Evolutionary conservation across 768 basidiomycete species (phyloP), one percentile per base, ranked within the genome.

Genomic region (Lenzites betulinus): DNA sequence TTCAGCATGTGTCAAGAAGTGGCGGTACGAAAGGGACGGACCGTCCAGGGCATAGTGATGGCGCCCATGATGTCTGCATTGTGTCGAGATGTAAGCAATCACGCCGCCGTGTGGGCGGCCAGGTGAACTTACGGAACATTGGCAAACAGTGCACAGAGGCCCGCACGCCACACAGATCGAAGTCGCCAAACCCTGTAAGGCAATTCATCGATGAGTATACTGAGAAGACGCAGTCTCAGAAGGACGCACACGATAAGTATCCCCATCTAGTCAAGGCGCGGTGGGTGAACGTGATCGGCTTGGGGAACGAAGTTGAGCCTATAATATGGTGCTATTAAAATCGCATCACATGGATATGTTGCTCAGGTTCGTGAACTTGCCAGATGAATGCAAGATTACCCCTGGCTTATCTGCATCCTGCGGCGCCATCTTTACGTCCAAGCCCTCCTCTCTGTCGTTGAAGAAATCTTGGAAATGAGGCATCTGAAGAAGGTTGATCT

Each of bases 271-370:
- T 48, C 30, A 71, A 41, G 36, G 55, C 39, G 18, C 28, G 48
- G 41, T 70, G 56, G 9, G 62, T 63, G 41, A 65, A 39, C 3
- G 60, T 55, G 30, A 71, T 66, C 2, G 70, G 66, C 57, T 73
- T 74, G 4, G 72, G 71, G 53, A 72, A 69, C 0, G 70, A 64
- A 9, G 72, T 71, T 3, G 73, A 72, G 8, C 73, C 72, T 53
- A 47, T 5, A 54, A 18, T 25, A 35, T 6, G 48, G 5, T 15
- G 28, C 12, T 18, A 20, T 33, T 20, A 35, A 15, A 9, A 25
- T 35, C 30, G 11, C 30, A 11, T n/a, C 9, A n/a, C 16, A n/a
- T 50, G 22, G 7, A 8, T 36, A 3, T 16, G 7, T 20, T 18
- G 49, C 25, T 38, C 28, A 23, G 23, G 13, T 25, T 55, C 11